These are phyloP conservation scores for Suillus luteus DNA, from an alignment of 768 basidiomycete species.

Conservation along the genomic window DNA sequence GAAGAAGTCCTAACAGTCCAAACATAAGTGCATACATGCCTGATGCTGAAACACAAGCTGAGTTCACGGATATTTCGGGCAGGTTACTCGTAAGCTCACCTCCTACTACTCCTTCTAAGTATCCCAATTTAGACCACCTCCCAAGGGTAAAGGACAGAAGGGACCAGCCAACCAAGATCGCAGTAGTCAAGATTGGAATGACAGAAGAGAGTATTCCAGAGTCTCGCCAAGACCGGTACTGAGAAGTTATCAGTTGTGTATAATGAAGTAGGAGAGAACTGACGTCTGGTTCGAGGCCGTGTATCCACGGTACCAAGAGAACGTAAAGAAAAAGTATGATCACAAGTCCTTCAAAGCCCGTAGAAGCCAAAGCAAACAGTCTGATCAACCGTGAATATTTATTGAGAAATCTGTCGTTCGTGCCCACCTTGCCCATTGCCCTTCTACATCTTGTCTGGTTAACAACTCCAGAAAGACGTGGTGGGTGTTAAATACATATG, in stretches of 20 bases:
- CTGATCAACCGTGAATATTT: conserved; percentile 34
- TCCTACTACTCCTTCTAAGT: conserved; percentile 61
- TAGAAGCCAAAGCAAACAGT: conserved; percentile 52
- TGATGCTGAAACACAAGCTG: conserved; percentile 47
- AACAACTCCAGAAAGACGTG: conserved; percentile 49
- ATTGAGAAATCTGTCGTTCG: too few relatives aligned
- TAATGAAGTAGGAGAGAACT: conserved; percentile 28
- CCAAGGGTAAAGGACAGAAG: conserved; percentile 61
- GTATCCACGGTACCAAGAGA: conserved; percentile 63
- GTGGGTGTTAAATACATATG: conserved; percentile 62
- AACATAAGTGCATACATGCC: conserved; percentile 70
- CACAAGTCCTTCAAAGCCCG: conserved; percentile 59
- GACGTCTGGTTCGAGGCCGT: conserved; percentile 71
- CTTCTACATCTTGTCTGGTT: conserved; percentile 36
- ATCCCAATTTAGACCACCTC: conserved; percentile 68
- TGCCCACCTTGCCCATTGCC: conserved; percentile 52
- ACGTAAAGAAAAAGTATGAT: conserved; percentile 73
- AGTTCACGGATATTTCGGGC: background rate
- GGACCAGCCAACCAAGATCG: conserved; percentile 72
- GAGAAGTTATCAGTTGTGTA: conserved; percentile 5
- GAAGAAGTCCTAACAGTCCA: conserved; percentile 74
- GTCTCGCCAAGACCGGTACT: conserved; percentile 78
- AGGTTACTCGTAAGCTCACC: conserved; percentile 41
- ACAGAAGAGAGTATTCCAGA: conserved; percentile 68
- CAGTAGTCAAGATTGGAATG: conserved; percentile 69